These are phyloP conservation scores for Erigeron philadelphicus DNA, from an alignment of 140 eudicot genomes.

Conservation along the genomic window DNA sequence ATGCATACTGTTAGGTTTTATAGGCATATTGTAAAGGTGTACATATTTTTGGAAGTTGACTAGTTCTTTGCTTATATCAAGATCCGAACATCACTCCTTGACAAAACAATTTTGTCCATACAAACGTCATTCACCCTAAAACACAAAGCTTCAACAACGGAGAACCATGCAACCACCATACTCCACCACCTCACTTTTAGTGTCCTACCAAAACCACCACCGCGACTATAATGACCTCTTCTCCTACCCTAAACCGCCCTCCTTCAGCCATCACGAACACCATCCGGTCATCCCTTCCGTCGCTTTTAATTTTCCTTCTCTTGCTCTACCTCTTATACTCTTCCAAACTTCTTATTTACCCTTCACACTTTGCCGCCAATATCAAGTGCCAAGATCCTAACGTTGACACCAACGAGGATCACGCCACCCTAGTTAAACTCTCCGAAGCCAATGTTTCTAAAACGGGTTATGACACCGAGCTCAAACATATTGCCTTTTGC, in stretches of 20 bases:
- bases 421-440: background rate
- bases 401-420: slow-evolving; percentile 4
- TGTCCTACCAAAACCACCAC: slow-evolving; percentile 25
- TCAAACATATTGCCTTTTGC: slow-evolving; percentile 65
- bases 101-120: slow-evolving; percentile 23
- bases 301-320: slow-evolving; percentile 33
- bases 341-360: slow-evolving; percentile 34
- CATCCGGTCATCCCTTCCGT: slow-evolving; percentile 40
- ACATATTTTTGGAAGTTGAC: background rate
- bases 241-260: slow-evolving; percentile 31
- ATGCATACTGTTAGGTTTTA: background rate
- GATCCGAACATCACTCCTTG: slow-evolving; percentile 32
- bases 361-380: slow-evolving; percentile 15
- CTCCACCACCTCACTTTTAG: slow-evolving; percentile 20
- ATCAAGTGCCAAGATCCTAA: slow-evolving; percentile 13
- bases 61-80: slow-evolving; percentile 9
- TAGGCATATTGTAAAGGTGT: background rate
- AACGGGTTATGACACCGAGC: slow-evolving; percentile 30
- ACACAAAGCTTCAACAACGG: slow-evolving; percentile 17
- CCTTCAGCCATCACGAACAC: slow-evolving; percentile 21
- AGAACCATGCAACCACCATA: slow-evolving; percentile 26
- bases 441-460: background rate
- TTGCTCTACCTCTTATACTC: slow-evolving; percentile 48
- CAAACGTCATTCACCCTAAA: slow-evolving; percentile 14
- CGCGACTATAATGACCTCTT: slow-evolving; percentile 24